Base-by-base conservation (phyloP, 2,329 filamentous ascomycete species). In the Rosellinia necatrix region DNA sequence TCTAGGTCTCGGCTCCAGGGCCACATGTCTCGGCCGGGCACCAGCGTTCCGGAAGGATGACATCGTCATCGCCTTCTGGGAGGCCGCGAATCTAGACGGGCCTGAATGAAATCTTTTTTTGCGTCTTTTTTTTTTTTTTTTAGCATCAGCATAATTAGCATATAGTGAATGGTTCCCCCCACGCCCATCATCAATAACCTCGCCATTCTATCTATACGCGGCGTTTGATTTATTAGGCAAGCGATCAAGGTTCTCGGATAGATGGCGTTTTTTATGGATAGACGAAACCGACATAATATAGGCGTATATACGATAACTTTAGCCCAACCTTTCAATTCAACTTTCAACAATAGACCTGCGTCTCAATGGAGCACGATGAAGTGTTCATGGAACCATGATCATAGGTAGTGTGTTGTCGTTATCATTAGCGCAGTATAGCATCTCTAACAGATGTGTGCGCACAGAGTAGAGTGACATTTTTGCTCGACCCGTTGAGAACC, bases 41-140 rank as follows among this genome's bases (percentile, higher is more conserved):
- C 66, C 69, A 2, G 65, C 66, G 2, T 70, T 70, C 24, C 60
- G 68, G 19, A 70, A 69, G 6, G 57, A 48, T 25, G 68, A 71
- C 49, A 62, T 72, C 10, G 62, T 66, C 10, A 34, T 17, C 3
- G 60, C 70, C 3, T 71, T 71, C 29, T 71, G 69, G 68, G 62
- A 62, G 29, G 61, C 69, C n/a, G 61, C 63, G 22, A 57, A 60
- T n/a, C n/a, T n/a, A n/a, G n/a, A n/a, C n/a, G n/a, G n/a, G n/a
- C 15, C 7, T 21, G 12, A 6, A 37, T 21, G 13, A 22, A 34
- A 35, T 42, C 38, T 15, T 47, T 4, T 35, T 5, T 29, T n/a
- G 3, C 22, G 19, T 49, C 12, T 15, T 15, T 17, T 17, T 51
- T 15, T 19, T 21, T 43, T 30, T 32, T 4, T n/a, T 44, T 21